Evolutionary conservation across 1,284 basidiomycete species (phyloP), one percentile per base, ranked within the genome.

Genomic region (Agaricales sp.): DNA sequence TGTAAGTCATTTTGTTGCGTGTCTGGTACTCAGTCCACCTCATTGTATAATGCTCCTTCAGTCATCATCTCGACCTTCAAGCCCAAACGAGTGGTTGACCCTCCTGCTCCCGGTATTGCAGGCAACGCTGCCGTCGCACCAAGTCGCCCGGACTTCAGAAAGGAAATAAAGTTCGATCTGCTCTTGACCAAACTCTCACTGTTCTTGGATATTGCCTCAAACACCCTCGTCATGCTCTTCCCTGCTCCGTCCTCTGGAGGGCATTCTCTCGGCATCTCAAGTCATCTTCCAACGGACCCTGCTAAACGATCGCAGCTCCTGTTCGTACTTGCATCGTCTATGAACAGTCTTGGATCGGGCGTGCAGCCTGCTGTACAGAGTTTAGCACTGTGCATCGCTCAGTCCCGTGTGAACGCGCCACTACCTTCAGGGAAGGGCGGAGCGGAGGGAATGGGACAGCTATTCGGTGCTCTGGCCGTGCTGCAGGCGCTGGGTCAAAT

Each of bases 91-190:
- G 39, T 8, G 11, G 6, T 24, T 4, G 13, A 8, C 18, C 13
- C 13, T 13, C 21, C 44, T 8, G 8, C 44, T n/a, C 19, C 11
- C 18, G 11, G 11, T 19, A 16, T 19, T 19, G 4, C 44, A 6
- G 13, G 14, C 21, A 45, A 22, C 14, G 18, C 44, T 21, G 12
- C 21, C 12, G 8, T 8, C 12, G 44, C 44, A 4, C 20, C 4
- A 24, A 8, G 6, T 21, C 18, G 22, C 11, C 39, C 39, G 18
- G 39, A 41, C 39, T 41, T 16, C 16, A 41, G n/a, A 6, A 69
- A 68, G 22, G 83, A 83, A 57, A 84, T 88, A 58, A 64, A 67
- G 16, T 89, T 88, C 57, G 87, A 90, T 62, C 67, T 87, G 2
- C 57, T 68, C 3, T 62, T 88, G 38, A 69, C 81, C 23, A 72